Evolutionary conservation across 257 asterid genomes (phyloP), one percentile per base, ranked within the genome.

Genomic region (Solanum pimpinellifolium): DNA sequence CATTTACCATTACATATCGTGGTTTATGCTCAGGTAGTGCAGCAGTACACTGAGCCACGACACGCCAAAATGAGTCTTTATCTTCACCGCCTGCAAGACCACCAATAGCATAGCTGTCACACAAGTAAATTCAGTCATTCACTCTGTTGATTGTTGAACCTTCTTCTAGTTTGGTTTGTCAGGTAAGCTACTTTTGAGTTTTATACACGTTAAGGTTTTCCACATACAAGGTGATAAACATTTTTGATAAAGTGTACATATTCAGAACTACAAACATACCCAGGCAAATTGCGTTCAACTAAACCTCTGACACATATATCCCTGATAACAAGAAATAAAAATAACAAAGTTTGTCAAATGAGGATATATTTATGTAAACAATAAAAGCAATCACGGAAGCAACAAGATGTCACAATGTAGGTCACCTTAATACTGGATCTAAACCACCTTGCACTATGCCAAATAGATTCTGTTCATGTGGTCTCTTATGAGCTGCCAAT

Each of bases 41-140:
- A 90, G 99, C 98, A 52, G 99, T 97, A 91, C 99, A 97, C 92
- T 97, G 99, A 46, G 99, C 99, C 91, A 97, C 99, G 87, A 97
- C 98, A 59, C 99, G 95, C 99, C 99, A 97, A 89, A 97, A 97
- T 20, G 99, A 97, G 90, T 97, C 99, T 92, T 97, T 97, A 90
- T 96, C 99, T 93, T 97, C 99, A n/a, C 99, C 99, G 87, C 99
- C 99, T 90, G 99, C 96, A 93, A 97, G 99, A 90, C 99, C 99
- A 90, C 99, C 99, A 95, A 97, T 97, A 87, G 99, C 99, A 91
- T 97, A 97, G 94, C 98, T 97, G 95, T 89, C 91, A 89, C 91
- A 90, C 87, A 89, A 93, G 87, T 76, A 88, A 91, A 93, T 80
- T 86, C 59, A 65, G 91, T 89, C 89, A 91, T 85, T 87, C 86